Conservation (phyloP, 495 filamentous ascomycete species). For the Podospora pseudoanserina region DNA sequence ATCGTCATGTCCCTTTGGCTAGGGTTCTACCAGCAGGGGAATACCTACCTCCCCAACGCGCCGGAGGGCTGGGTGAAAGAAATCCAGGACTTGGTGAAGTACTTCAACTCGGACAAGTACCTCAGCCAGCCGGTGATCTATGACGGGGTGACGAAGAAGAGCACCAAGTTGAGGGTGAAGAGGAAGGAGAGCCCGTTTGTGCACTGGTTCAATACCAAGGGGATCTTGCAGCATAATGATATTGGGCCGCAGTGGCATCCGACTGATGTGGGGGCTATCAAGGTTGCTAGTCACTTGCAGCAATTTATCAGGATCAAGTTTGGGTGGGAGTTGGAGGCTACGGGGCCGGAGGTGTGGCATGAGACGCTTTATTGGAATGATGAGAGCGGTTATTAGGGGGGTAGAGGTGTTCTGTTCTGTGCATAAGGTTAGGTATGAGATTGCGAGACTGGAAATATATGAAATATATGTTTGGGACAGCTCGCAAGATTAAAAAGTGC, state of each 20-base stretch:
- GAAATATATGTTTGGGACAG: too few relatives aligned
- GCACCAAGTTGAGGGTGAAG: constrained; percentile 29
- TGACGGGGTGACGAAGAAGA: constrained; percentile 43
- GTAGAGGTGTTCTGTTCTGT: too few relatives aligned
- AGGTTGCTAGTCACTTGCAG: constrained; percentile 62
- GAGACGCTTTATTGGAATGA: constrained; percentile 62
- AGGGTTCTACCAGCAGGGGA: constrained; percentile 50
- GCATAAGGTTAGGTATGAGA: neutral
- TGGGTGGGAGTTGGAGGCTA: constrained; percentile 58
- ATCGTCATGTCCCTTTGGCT: constrained; percentile 67
- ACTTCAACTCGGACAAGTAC: constrained; percentile 52
- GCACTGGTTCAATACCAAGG: constrained; percentile 65
- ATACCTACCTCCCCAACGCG: constrained; percentile 49
- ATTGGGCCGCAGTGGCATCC: constrained; percentile 62
- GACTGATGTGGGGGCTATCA: constrained; percentile 65
- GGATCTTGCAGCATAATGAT: constrained; percentile 67
- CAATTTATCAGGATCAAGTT: constrained; percentile 52
- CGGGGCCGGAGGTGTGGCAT: constrained; percentile 61
- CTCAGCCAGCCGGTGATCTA: constrained; percentile 41
- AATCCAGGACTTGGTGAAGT: constrained; percentile 51
- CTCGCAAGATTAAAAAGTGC: too few relatives aligned
- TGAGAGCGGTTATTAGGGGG: constrained; percentile 43
- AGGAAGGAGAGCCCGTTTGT: constrained; percentile 49
- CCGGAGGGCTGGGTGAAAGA: constrained; percentile 50
- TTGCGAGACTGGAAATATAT: neutral